These are phyloP conservation scores for Hypoxylon crocopeplum DNA, from an alignment of 495 filamentous ascomycete genomes.

Conservation along the genomic window DNA sequence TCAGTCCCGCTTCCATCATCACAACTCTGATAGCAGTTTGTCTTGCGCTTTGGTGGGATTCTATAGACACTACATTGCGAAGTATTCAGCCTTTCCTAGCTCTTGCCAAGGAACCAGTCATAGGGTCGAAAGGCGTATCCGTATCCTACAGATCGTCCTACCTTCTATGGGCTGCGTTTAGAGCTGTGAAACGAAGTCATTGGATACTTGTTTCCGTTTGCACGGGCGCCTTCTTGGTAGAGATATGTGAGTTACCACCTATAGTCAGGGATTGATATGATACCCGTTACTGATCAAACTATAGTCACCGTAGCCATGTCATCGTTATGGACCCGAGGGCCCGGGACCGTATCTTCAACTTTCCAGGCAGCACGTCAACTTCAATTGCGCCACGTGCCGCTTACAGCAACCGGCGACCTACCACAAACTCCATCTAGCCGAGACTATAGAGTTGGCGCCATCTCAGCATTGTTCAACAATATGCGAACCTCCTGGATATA, in stretches of 20 bases:
- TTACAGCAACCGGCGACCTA: slow-evolving; percentile 1
- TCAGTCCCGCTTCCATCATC: slow-evolving; percentile 43
- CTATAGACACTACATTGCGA: slow-evolving; percentile 45
- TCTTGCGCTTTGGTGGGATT: slow-evolving; percentile 49
- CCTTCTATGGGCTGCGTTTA: slow-evolving; percentile 40
- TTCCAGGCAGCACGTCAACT: slow-evolving; percentile 4
- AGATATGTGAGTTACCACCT: slow-evolving; percentile 43
- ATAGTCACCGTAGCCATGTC: slow-evolving; percentile 52
- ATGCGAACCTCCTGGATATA: slow-evolving; percentile 38
- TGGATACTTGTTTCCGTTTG: slow-evolving; percentile 44
- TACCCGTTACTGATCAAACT: neutral
- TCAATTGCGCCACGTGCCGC: slow-evolving; percentile 21
- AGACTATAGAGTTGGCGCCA: neutral
- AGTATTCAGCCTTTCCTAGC: slow-evolving; percentile 45
- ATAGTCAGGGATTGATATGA: neutral
- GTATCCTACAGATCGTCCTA: slow-evolving; percentile 45
- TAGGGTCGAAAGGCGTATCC: slow-evolving; percentile 19
- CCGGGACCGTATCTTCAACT: slow-evolving; percentile 3
- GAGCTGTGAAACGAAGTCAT: slow-evolving; percentile 41
- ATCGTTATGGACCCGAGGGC: slow-evolving; percentile 38
- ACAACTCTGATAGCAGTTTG: slow-evolving; percentile 36
- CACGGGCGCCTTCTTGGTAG: slow-evolving; percentile 37
- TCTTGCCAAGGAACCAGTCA: slow-evolving; percentile 35
- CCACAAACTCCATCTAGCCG: neutral
- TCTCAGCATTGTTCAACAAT: slow-evolving; percentile 8